Evolutionary conservation across 169 alveolate genomes (phyloP).

Genomic region (Eimeria brunetti): DNA sequence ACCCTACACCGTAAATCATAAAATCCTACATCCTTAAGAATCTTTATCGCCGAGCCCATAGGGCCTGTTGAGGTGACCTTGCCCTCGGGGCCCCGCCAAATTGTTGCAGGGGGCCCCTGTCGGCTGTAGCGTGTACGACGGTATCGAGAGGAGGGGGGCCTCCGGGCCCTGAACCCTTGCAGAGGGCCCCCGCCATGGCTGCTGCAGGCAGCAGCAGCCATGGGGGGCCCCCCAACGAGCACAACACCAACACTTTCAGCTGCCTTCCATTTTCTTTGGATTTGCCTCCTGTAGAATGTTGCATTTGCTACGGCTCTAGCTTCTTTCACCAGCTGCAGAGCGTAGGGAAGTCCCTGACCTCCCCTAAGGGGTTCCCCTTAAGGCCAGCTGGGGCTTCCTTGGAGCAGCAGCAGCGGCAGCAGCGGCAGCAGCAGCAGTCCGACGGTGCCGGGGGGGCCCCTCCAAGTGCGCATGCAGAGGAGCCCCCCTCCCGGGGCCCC

Average conservation of each 20-base stretch:
- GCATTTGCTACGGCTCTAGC: slow-evolving; percentile 29
- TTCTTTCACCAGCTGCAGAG: background rate
- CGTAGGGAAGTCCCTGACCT: background rate
- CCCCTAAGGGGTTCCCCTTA: background rate
- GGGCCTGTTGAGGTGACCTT: too few relatives aligned
- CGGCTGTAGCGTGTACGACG: too few relatives aligned
- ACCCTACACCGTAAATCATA: too few relatives aligned
- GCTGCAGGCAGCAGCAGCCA: background rate
- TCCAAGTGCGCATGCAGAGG: background rate
- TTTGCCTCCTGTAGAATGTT: slow-evolving; percentile 7
- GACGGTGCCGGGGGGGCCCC: too few relatives aligned
- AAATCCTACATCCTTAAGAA: too few relatives aligned
- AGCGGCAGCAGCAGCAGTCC: too few relatives aligned
- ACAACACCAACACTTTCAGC: background rate
- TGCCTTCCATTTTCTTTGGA: background rate
- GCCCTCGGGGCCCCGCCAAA: too few relatives aligned
- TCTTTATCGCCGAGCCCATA: too few relatives aligned
- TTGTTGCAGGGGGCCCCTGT: too few relatives aligned
- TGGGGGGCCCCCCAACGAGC: background rate
- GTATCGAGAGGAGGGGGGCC: too few relatives aligned
- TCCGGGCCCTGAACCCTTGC: too few relatives aligned
- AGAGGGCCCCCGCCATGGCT: background rate
- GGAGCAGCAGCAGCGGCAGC: background rate
- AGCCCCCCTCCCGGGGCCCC: background rate
- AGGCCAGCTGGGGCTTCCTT: background rate